Evolutionary conservation across 768 basidiomycete species (phyloP), one percentile per base, ranked within the genome.

Genomic region (Hericium erinaceus): DNA sequence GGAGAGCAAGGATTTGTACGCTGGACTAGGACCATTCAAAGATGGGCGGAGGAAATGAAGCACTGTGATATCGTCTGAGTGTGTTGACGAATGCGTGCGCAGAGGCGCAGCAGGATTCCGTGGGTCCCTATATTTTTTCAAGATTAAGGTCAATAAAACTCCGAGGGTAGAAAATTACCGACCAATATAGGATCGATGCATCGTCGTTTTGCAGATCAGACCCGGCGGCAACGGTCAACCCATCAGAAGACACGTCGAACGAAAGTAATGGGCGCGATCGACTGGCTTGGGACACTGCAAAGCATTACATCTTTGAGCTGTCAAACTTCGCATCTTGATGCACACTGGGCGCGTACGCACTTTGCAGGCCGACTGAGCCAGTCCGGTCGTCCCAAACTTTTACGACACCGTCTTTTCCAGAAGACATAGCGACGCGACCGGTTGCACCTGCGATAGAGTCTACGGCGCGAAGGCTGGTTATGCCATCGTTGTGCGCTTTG

Each of bases 51-150:
- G 64, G 74, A 71, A 89, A 55, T 80, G 79, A 0, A 95, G 69
- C 4, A 81, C 76, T 0, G 94, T 95, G 57, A 98, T 82, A 66
- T 98, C 94, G 69, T 98, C 94, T 2, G 93, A 95, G 66, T 98
- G 94, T 0, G 92, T 92, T 2, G 88, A 90, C 3, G 81, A 74
- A 69, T 97, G 93, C n/a, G 74, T 76, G 37, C 89, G 82, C 1
- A 92, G 66, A 4, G 87, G 87, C 1, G 79, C 76, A 2, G 74
- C 76, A 10, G 92, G 83, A 55, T 83, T 81, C n/a, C 94, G 82
- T 18, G 87, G 86, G 68, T 98, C 94, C 91, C 92, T 93, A 54
- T 38, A 22, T 12, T 41, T 20, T 13, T 22, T 39, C 28, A 11
- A 37, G 41, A 15, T 46, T 58, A 22, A 48, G 33, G 15, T 57